Evolutionary conservation across 208 protist species (phyloP), one percentile per base, ranked within the genome.

Genomic region (Crithidia expoeki): DNA sequence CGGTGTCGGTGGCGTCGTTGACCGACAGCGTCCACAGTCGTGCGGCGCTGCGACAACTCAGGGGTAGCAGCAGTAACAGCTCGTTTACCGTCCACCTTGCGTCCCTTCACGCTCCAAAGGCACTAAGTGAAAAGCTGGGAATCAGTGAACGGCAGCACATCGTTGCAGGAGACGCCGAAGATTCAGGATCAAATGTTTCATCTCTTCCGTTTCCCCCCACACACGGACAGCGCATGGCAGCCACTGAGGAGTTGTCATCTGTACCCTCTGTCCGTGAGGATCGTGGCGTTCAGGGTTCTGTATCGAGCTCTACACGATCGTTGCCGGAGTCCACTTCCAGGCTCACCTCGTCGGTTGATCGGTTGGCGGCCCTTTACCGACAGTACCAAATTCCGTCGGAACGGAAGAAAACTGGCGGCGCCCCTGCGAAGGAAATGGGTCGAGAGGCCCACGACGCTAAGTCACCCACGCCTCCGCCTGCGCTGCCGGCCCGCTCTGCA

Each of bases 341-440:
- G 42, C 23, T 27, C 25, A 47, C 36, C 12, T 59, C 68, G 4
- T 68, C 68, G 0, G 42, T 61, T 7, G 68, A 76, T 34, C 71
- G 71, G 7, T 55, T 76, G 21, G 56, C 60, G 25, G 62, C 71
- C 4, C 47, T 76, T 10, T 76, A 65, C 32, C 60, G 57, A n/a
- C 71, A 69, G 21, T 76, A 60, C 30, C 61, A 69, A 17, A 32
- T 50, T 6, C 33, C 69, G n/a, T 25, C 12, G 27, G 23, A 42
- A 30, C n/a, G 40, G n/a, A 57, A 49, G 27, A 38, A 32, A 17
- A 40, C 19, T 28, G 32, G 27, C 10, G 34, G 19, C 19, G 33
- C n/a, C 2, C 19, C 16, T 14, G 17, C 25, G 34, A 21, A 7
- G n/a, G 40, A 17, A 32, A 2, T 28, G 30, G 32, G 12, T 58